Base-by-base conservation (phyloP, 768 basidiomycete species). In the Psilocybe sp. region DNA sequence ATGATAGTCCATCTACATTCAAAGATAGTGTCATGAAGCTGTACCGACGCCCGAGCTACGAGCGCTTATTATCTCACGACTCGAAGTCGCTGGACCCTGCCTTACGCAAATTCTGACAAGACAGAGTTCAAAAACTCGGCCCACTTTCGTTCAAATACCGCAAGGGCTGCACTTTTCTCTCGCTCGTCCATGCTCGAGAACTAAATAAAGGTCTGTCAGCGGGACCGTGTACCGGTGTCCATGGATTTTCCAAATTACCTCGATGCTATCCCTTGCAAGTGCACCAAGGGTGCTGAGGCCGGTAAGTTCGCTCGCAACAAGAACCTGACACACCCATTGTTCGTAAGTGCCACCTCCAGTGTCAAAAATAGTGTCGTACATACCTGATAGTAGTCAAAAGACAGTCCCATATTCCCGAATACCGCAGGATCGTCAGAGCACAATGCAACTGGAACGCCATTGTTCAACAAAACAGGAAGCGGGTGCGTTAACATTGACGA, bases 401-500 rank as follows among this genome's bases (percentile, higher is more conserved):
- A 82, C 5, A 91, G 71, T 0, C 87, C 87, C 79, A 85, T 82
- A 55, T 86, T 87, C 12, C 87, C 85, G 57, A 92, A 91, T 18
- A 84, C 74, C 0, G 86, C 72, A 3, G 89, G 89, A 58, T 91
- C 89, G 58, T 91, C 89, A 5, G 84, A 87, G 59, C 76, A 80
- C 3, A 91, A 73, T 0, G 79, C 81, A 6, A 91, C 82, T 2
- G 84, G 82, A 7, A 90, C 75, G 1, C 87, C 87, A 52, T 88
- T 73, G 62, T 87, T 90, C 43, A 91, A 62, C 34, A 89, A 60
- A n/a, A 78, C 71, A 1, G 87, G 85, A 20, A 91, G 70, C 1
- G 86, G 87, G 62, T 91, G 88, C 77, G 81, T 84, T 2, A 84
- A 84, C 81, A 90, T 90, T 4, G 87, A 88, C 8, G 86, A 81